phyloP scores from a whole-genome alignment of 1,284 basidiomycete genomes.

The Kalmanozyma brasiliensis region DNA sequence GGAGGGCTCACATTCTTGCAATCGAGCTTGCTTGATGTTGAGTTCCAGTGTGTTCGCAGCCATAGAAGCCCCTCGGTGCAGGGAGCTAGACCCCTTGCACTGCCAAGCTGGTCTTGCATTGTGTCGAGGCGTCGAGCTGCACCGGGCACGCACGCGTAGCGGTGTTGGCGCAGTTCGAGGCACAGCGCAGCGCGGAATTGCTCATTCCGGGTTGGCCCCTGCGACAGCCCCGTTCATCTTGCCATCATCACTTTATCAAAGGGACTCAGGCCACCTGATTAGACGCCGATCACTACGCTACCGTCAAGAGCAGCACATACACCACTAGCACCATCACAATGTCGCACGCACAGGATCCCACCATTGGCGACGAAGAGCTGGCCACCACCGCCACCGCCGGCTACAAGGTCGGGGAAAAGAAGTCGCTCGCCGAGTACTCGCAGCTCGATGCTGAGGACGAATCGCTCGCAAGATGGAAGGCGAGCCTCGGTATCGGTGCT shows the following conservation, averaged over 20 bases:
- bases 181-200: background rate
- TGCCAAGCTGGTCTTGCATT: no score
- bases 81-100: no score
- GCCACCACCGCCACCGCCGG: constrained; percentile 64
- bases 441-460: constrained; percentile 84
- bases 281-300: constrained; percentile 8
- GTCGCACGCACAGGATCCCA: constrained; percentile 52
- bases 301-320: background rate
- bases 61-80: no score
- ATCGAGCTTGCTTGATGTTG: no score
- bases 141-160: background rate
- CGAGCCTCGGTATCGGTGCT: constrained; percentile 82
- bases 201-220: background rate
- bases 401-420: constrained; percentile 68
- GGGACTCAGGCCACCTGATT: background rate
- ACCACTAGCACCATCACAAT: constrained; percentile 19
- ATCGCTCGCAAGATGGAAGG: constrained; percentile 84
- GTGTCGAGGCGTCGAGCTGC: no score
- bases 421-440: constrained; percentile 72
- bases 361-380: constrained; percentile 50
- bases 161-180: background rate
- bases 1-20: no score
- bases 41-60: no score
- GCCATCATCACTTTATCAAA: no score
- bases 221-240: background rate